A percentile compares a stretch with the other conserved stretches of the same genome.
Conservation (phyloP, 495 filamentous ascomycete genomes). For the Aspergillus panamensis region DNA sequence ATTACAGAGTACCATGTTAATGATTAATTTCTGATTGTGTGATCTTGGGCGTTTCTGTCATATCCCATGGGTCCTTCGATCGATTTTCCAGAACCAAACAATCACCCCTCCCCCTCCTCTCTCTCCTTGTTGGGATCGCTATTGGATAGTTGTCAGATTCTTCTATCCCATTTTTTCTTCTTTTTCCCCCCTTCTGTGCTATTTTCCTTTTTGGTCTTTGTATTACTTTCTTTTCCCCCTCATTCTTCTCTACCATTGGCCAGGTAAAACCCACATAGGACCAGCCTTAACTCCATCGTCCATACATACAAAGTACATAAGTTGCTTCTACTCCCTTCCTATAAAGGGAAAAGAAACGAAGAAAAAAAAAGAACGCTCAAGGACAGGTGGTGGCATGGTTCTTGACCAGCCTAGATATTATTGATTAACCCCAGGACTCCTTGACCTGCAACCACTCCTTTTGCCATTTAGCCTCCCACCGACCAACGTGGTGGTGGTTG, state of each 20-base stretch:
- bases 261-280: slow-evolving; percentile 10
- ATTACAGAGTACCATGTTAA: not conserved
- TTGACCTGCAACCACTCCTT: not conserved
- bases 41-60: not conserved
- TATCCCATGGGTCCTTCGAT: not conserved
- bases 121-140: not conserved
- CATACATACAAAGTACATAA: not conserved
- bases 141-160: not conserved
- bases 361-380: not conserved
- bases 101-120: not conserved
- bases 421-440: not conserved
- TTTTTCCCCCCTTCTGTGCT: not conserved
- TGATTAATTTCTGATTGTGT: not conserved
- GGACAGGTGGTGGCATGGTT: slow-evolving; percentile 1
- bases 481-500: not conserved
- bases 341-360: not conserved
- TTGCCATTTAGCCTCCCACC: not conserved
- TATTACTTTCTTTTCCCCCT: not conserved
- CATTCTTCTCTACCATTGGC: slow-evolving; percentile 5
- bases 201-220: not conserved
- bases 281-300: slow-evolving; percentile 8
- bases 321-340: not conserved
- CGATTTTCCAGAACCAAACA: too few species aligned
- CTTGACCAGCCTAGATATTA: not conserved
- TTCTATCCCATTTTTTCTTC: not conserved